phyloP scores from a whole-genome alignment of 75 land plant genomes.

The Selaginella tamariscina region DNA sequence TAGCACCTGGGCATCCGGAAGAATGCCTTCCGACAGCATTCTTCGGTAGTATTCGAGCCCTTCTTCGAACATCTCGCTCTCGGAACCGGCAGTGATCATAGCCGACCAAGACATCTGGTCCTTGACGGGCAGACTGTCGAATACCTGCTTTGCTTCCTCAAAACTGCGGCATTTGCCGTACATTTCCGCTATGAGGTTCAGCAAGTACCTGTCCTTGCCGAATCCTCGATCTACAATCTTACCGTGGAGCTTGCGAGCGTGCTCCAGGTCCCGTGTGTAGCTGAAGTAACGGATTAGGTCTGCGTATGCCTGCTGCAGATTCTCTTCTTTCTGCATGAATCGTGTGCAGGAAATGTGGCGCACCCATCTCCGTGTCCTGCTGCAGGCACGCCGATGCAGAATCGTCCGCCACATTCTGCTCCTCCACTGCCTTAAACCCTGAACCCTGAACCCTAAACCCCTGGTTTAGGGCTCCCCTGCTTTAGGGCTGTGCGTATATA shows the following conservation, averaged over 20 bases:
- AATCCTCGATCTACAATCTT: background rate
- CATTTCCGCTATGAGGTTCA: conserved; percentile 22
- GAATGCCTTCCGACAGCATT: background rate
- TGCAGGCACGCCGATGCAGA: background rate
- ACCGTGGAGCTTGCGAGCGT: conserved; percentile 3
- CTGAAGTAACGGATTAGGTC: background rate
- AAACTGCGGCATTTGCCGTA: conserved; percentile 23
- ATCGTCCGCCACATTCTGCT: background rate
- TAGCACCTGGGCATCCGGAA: background rate
- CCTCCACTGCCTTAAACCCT: background rate
- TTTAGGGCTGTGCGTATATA: too few species aligned
- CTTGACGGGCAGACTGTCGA: conserved; percentile 18
- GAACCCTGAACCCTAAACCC: background rate
- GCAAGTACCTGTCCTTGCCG: conserved; percentile 12
- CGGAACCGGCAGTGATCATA: conserved; percentile 18
- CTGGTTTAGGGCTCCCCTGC: too few species aligned
- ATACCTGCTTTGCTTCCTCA: conserved; percentile 27
- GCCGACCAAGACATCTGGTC: conserved; percentile 46
- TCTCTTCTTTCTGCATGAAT: background rate
- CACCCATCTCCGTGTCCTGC: background rate
- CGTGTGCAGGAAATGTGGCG: background rate
- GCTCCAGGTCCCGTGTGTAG: background rate
- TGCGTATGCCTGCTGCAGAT: background rate
- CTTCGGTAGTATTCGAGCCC: background rate
- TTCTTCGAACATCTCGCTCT: background rate